phyloP scores from a whole-genome alignment of 2,329 filamentous ascomycete genomes.

The Curvularia spicifera region DNA sequence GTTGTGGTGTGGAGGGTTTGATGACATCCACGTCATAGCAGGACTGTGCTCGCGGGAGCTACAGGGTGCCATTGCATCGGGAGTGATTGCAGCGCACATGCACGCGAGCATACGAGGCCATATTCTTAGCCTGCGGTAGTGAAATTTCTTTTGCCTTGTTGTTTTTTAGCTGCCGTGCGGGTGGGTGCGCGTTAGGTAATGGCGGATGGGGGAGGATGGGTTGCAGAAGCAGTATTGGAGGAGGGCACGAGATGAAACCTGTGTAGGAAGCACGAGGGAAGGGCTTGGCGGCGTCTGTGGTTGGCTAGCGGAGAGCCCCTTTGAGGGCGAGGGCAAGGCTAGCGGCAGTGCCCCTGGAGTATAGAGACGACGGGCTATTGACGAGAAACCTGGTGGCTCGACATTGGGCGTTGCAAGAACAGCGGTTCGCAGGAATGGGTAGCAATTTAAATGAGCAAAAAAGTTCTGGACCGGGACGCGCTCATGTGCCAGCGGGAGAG shows the following conservation, averaged over 20 bases:
- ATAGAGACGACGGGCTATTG: conserved; percentile 14
- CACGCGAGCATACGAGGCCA: not conserved
- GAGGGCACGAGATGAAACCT: conserved; percentile 1
- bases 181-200: not conserved
- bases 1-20: conserved; percentile 6
- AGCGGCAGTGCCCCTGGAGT: not conserved
- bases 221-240: not conserved
- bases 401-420: conserved; percentile 25
- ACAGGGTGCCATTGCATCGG: conserved; percentile 7
- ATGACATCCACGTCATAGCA: conserved; percentile 13
- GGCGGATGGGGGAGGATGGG: not conserved
- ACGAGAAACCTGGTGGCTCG: conserved; percentile 17
- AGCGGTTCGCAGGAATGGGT: conserved; percentile 35
- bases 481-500: not conserved
- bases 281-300: conserved; percentile 1
- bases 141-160: not conserved
- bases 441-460: conserved; percentile 31
- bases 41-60: conserved; percentile 14
- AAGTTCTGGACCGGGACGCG: conserved; percentile 23
- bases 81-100: conserved; percentile 1
- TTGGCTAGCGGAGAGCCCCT: conserved; percentile 3
- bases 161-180: not conserved
- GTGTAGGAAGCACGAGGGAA: not conserved
- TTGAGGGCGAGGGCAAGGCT: conserved; percentile 4
- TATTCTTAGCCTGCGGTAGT: not conserved